Evolutionary conservation across 139 green algal species (phyloP).

Genomic region (Nannochloris sp.): DNA sequence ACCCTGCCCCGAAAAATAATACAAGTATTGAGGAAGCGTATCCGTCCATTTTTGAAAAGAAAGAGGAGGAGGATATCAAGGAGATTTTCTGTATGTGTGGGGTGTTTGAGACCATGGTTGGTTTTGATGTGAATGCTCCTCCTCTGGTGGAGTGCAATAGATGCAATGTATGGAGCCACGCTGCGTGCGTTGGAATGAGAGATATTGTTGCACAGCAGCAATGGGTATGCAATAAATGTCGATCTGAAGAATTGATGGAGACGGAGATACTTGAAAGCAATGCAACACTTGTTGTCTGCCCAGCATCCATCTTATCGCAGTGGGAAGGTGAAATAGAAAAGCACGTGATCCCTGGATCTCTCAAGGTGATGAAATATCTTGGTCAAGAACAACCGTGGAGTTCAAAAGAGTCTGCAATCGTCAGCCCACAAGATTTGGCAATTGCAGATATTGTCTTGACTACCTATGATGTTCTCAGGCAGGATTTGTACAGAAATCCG

Average conservation of each 20-base stretch:
- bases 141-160: conserved; percentile 51
- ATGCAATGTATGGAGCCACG: conserved; percentile 63
- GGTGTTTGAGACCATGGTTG: not conserved
- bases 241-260: conserved; percentile 15
- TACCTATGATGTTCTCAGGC: conserved; percentile 73
- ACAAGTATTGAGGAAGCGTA: conserved; percentile 3
- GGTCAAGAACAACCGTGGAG: conserved; percentile 37
- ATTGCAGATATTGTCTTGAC: conserved; percentile 82
- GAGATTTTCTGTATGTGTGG: not conserved
- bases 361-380: conserved; percentile 58
- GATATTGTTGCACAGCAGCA: conserved; percentile 6
- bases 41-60: not conserved
- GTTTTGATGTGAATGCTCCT: not conserved
- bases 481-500: conserved; percentile 54
- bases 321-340: conserved; percentile 50
- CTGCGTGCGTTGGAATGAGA: conserved; percentile 41
- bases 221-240: conserved; percentile 45
- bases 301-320: conserved; percentile 75
- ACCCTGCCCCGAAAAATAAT: conserved; percentile 30
- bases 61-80: not conserved
- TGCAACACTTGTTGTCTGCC: conserved; percentile 85
- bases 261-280: conserved; percentile 36
- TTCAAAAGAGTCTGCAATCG: conserved; percentile 24
- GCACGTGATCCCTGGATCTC: conserved; percentile 28
- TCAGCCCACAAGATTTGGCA: conserved; percentile 55